Evolutionary conservation across 495 filamentous ascomycete genomes (phyloP), one percentile per base, ranked within the genome.

Genomic region (Neurospora sp.): DNA sequence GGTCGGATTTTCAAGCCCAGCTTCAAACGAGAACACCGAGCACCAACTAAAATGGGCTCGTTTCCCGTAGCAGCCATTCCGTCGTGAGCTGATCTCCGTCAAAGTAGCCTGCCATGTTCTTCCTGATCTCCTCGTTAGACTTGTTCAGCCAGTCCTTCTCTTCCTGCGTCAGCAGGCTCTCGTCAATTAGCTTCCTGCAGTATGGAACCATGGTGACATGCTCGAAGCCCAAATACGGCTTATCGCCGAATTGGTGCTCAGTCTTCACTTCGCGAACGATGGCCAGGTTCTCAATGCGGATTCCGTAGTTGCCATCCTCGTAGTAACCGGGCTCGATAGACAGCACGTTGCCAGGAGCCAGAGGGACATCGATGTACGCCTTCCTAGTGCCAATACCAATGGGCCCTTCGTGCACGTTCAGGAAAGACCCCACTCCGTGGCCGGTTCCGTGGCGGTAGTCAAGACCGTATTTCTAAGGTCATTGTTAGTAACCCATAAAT

Each of bases 291-390:
- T 99, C 96, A 77, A 98, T 98, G 39, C 96, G 92, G 77, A 99
- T 97, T n/a, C 96, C 96, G 78, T 96, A 99, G 10, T 90, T 90
- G 65, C 94, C 96, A 77, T 99, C 96, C 82, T 98, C 96, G 82
- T 99, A 99, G 83, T 94, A 99, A 39, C 96, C 96, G 16, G 96
- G 96, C 80, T 99, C 94, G 78, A 97, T 91, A 4, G 94, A 97
- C 73, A 98, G 88, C 59, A 98, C 94, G 78, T 98, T 97, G 65
- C 96, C 96, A n/a, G 90, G 85, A 0, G 93, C 87, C 27, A 99
- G 87, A 1, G 96, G 86, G 27, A 98, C 96, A 75, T 99, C 96
- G 9, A 92, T 90, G 79, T 95, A 98, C 75, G 97, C 93, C 39
- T 94, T 86, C 59, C 95, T 87, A 7, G 94, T 97, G 22, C 96